Base-by-base conservation (phyloP, 2,329 filamentous ascomycete species). In the Colletotrichum somersetense region DNA sequence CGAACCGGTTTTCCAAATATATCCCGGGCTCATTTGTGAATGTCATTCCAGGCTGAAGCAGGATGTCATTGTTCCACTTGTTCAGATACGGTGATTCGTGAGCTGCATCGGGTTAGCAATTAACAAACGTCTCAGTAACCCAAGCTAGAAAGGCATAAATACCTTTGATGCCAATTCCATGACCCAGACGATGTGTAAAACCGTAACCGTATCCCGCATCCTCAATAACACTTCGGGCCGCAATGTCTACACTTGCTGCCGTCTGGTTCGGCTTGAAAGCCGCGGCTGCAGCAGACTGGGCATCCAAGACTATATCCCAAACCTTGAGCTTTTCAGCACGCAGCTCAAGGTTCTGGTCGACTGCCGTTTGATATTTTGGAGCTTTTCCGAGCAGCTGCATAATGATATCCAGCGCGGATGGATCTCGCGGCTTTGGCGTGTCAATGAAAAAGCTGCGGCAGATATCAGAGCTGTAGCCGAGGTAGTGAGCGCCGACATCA, bases 51-150 rank as follows among this genome's bases (percentile, higher is more conserved):
- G 87, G 81, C 57, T 82, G 81, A 6, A 91, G 80, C 0, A 80
- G 75, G 0, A 82, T 80, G 2, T 77, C 79, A 2, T 80, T 81
- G 75, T 91, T 91, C 69, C 88, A 90, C 75, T 91, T 89, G 77
- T 91, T 90, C 42, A 91, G 80, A 74, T 91, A 91, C 0, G 89
- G 89, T 40, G 87, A 89, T 76, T 91, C 89, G 74, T 91, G 89
- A 1, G 89, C 89, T 72, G 26, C 12, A 5, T 8, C 18, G 12
- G 18, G 40, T 72, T 35, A 72, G 23, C 35, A 3, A 14, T 30
- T 3, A 30, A 20, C 5, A 18, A 18, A 23, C 11, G 10, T 7
- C n/a, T 6, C 18, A 10, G 18, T 23, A 10, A 20, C 16, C 1
- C 1, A 16, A 11, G 33, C 1, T 1, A 35, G 14, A 11, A 55